These are phyloP conservation scores for Aschersonia sp. DNA, from an alignment of 2,329 filamentous ascomycete genomes.

Conservation along the genomic window DNA sequence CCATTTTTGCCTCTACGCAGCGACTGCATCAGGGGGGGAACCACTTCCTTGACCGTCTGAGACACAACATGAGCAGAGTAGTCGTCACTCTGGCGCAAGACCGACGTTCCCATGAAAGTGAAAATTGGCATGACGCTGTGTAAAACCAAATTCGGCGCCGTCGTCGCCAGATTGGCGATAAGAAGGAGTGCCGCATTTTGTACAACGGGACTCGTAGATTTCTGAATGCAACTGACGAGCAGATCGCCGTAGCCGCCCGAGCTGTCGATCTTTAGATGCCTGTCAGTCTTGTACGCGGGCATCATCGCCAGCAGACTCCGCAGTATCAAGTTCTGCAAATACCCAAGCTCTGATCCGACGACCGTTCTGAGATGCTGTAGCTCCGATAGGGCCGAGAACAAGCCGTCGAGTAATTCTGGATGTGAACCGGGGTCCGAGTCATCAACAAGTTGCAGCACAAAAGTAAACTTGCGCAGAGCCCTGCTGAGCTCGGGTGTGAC, in stretches of 20 bases:
- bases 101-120: constrained; percentile 90
- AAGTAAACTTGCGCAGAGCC: constrained; percentile 62
- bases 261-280: constrained; percentile 53
- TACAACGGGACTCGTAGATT: constrained; percentile 80
- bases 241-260: constrained; percentile 76
- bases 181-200: constrained; percentile 84
- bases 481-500: constrained; percentile 51
- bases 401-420: constrained; percentile 57
- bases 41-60: constrained; percentile 85
- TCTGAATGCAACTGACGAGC: constrained; percentile 86
- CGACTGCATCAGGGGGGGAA: constrained; percentile 79
- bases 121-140: constrained; percentile 99
- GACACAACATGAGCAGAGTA: constrained; percentile 95
- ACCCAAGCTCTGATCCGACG: constrained; percentile 75
- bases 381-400: constrained; percentile 79
- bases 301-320: constrained; percentile 75
- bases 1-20: constrained; percentile 68
- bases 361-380: constrained; percentile 73
- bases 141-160: constrained; percentile 79
- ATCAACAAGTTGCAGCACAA: constrained; percentile 81
- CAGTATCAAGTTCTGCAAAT: constrained; percentile 75
- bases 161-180: constrained; percentile 72
- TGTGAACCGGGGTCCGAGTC: constrained; percentile 62
- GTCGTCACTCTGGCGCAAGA: constrained; percentile 85
- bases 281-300: constrained; percentile 53